Evolutionary conservation across 192 early-diverging fungal genomes (phyloP).

Genomic region (Chytriomyces sp.): DNA sequence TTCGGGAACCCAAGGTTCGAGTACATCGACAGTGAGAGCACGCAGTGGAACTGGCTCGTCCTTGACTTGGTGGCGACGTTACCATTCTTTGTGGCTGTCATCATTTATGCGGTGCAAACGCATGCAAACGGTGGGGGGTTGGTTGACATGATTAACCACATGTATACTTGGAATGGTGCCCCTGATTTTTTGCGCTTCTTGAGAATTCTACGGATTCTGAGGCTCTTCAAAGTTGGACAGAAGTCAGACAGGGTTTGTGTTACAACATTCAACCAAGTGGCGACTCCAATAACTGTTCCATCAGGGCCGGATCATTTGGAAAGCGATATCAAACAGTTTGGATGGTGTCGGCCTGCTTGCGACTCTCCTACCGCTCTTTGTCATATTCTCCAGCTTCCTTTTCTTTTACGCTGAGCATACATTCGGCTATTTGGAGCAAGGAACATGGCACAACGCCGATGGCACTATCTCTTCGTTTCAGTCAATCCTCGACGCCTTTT

Average conservation of each 20-base stretch:
- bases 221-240: slow-evolving; percentile 1
- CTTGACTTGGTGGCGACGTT: neutral
- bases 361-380: slow-evolving; percentile 5
- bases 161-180: slow-evolving; percentile 11
- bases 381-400: slow-evolving; percentile 6
- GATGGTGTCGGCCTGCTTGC: neutral
- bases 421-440: neutral
- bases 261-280: neutral
- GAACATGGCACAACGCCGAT: neutral
- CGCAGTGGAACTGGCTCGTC: neutral
- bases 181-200: neutral
- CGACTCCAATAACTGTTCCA: neutral
- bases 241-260: neutral
- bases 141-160: neutral
- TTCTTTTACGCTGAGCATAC: slow-evolving; percentile 3
- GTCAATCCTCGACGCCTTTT: slow-evolving; percentile 11
- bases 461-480: neutral
- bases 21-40: neutral
- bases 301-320: slow-evolving; percentile 7
- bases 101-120: neutral
- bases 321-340: neutral
- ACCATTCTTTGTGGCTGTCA: neutral
- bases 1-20: neutral
- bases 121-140: neutral
- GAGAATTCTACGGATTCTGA: neutral